These are phyloP conservation scores for Colletotrichum sp. DNA, from an alignment of 2,329 filamentous ascomycete genomes.

Conservation along the genomic window DNA sequence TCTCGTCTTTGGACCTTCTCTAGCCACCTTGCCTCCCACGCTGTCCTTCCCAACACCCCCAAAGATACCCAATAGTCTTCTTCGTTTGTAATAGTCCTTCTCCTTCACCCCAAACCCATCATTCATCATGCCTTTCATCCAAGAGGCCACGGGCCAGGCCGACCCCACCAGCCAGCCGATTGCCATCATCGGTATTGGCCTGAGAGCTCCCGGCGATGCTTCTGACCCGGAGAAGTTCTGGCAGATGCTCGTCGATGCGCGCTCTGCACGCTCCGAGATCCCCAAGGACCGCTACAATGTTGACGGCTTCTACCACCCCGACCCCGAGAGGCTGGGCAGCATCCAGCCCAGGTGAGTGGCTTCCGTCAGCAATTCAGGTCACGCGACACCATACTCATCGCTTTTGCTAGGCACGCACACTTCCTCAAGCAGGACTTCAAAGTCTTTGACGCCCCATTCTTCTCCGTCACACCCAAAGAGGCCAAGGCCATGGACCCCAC, in stretches of 20 bases:
- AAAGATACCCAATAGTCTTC: constrained; percentile 9
- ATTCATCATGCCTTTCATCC: constrained; percentile 8
- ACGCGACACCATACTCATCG: not conserved
- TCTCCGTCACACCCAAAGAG: constrained; percentile 30
- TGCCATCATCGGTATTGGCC: constrained; percentile 43
- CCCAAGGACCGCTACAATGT: constrained; percentile 26
- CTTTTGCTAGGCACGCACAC: constrained; percentile 27
- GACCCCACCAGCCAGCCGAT: constrained; percentile 31
- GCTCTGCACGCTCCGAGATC: constrained; percentile 20
- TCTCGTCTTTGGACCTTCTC: not conserved
- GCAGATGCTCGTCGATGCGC: constrained; percentile 30
- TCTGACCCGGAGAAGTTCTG: constrained; percentile 39
- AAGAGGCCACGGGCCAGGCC: not conserved
- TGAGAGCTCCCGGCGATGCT: constrained; percentile 41
- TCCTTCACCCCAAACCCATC: not conserved
- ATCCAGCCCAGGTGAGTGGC: constrained; percentile 19
- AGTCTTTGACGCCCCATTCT: constrained; percentile 32
- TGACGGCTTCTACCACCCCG: constrained; percentile 26
- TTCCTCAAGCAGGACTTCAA: constrained; percentile 34
- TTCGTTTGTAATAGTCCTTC: not conserved
- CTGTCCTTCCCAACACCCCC: not conserved
- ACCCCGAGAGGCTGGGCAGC: constrained; percentile 22
- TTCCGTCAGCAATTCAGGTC: not conserved
- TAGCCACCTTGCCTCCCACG: not conserved
- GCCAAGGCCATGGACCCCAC: constrained; percentile 39